Evolutionary conservation across 2,329 filamentous ascomycete genomes (phyloP), one percentile per base, ranked within the genome.

Genomic region (Colletotrichum agaves): DNA sequence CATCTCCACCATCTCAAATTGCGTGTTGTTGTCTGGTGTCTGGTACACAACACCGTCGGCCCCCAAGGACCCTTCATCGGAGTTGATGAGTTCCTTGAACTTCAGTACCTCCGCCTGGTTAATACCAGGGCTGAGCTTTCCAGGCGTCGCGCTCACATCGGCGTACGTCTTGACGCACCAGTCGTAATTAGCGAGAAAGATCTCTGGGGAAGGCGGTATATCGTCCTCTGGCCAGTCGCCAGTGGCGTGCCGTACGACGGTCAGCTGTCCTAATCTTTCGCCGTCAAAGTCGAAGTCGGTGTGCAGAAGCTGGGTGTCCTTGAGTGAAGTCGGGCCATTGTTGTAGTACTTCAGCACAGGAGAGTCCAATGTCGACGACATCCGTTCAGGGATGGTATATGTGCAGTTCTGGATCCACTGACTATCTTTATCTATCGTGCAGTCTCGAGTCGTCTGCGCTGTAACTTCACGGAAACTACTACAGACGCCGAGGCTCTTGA

Each of bases 401-500:
- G 43, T 37, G 43, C 43, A 60, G 41, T 50, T 50, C n/a, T 47
- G 55, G 4, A 41, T 15, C 5, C 13, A 55, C 3, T 59, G 39
- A 17, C 23, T 31, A 6, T 33, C 11, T 1, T 44, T 47, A 11
- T 19, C 7, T 5, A 31, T 13, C 8, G 46, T 44, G 33, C 69
- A 72, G 6, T 62, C 55, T 11, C 41, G 17, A 6, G 41, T 47
- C 3, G 50, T 27, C 11, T 15, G 19, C 3, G 52, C 39, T 1
- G 69, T 72, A 6, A 72, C 21, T 35, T 73, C 68, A 2, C 41
- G 11, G 27, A 61, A 72, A 3, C n/a, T 43, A 6, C 46, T 33
- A 41, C 72, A 74, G 2, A 73, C 41, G 3, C 65, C 71, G 1
- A 74, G 57, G 10, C 70, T 72, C 8, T 17, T 65, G 47, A 72